Evolutionary conservation across 208 protist species (phyloP), one percentile per base, ranked within the genome.

Genomic region (Leishmania guyanensis): DNA sequence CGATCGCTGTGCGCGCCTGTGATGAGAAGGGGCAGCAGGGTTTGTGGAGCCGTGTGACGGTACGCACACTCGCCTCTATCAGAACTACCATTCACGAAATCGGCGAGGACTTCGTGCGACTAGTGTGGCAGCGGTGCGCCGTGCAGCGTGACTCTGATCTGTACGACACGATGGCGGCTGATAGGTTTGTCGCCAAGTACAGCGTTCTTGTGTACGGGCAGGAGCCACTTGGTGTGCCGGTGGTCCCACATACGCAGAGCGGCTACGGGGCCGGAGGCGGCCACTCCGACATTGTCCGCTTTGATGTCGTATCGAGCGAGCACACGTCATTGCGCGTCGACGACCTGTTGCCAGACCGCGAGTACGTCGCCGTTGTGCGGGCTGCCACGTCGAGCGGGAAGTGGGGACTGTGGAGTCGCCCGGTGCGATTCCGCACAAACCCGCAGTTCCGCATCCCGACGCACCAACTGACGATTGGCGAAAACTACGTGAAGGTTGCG

Each of bases 401-500:
- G 72, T 97, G 93, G 94, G 96, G 96, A 51, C 86, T 98, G 71
- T 98, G 96, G 94, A 97, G 94, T 87, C 70, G 54, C 6, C 93
- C 94, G 58, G 46, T 95, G n/a, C 89, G 82, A 72, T 98, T 98
- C 81, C 92, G 93, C 81, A 96, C 96, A 29, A 97, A 95, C 77
- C 70, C 93, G 43, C 94, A 95, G 82, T 97, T 97, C 80, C 84
- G 89, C 68, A 94, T 98, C 75, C 94, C 96, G 17, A 89, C 95
- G 26, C 89, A 94, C 68, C 90, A 96, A 72, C 91, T 98, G 46
- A 95, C 82, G 72, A 95, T 98, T 80, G 96, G 96, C n/a, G 96
- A 98, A 85, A 98, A 98, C 86, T 98, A 98, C 86, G 93, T 97
- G 36, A 88, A 89, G 72, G 84, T 98, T 29, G 84, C 92, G 29